Conservation (phyloP, 164 flowering plant species). For the Aristolochia contorta region DNA sequence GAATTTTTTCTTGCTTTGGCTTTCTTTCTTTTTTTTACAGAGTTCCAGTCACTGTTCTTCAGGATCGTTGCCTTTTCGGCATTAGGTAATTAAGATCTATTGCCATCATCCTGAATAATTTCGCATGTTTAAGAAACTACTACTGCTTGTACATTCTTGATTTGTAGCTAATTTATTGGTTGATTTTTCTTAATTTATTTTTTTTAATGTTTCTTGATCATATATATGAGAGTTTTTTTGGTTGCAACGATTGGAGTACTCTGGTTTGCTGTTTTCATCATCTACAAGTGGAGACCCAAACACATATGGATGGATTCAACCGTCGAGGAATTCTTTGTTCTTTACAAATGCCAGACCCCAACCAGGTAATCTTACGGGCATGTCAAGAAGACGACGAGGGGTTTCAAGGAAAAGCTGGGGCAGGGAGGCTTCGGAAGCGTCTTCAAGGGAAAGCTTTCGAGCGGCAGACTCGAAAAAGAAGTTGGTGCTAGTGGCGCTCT, state of each 20-base stretch:
- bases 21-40: no score
- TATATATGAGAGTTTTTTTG: no score
- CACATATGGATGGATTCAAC: neutral
- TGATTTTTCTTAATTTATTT: no score
- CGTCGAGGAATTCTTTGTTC: constrained; percentile 1
- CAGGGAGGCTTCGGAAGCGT: constrained; percentile 44
- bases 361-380: constrained; percentile 19
- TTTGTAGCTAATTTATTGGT: no score
- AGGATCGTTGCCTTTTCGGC: no score
- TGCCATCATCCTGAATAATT: no score
- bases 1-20: no score
- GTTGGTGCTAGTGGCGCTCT: constrained; percentile 15
- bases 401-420: constrained; percentile 28
- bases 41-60: no score
- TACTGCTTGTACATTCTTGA: no score
- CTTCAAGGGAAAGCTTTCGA: constrained; percentile 28
- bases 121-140: no score
- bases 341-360: neutral
- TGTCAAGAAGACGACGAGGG: constrained; percentile 28
- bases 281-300: neutral
- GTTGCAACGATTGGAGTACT: neutral
- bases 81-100: no score
- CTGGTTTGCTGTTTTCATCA: neutral
- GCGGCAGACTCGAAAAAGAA: constrained; percentile 21
- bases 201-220: no score